Evolutionary conservation across 192 early-diverging fungal genomes (phyloP).

Genomic region (Coemansia sp.): DNA sequence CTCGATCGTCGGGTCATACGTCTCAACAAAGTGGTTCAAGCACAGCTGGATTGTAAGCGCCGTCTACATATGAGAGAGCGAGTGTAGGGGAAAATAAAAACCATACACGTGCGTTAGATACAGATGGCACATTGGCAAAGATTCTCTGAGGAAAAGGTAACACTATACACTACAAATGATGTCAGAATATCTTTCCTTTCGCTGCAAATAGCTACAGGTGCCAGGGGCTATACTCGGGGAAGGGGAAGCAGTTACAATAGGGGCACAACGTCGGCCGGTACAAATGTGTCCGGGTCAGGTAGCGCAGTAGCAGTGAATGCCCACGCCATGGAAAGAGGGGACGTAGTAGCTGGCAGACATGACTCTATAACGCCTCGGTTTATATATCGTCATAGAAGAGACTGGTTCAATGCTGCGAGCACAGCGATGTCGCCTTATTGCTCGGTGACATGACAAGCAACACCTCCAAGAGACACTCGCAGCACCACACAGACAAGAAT

Average conservation of each 20-base stretch:
- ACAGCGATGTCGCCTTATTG: neutral
- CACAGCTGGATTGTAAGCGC: slow-evolving; percentile 67
- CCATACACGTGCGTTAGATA: slow-evolving; percentile 2
- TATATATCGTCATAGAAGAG: neutral
- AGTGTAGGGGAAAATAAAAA: neutral
- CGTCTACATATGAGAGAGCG: slow-evolving; percentile 39
- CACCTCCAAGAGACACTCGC: neutral
- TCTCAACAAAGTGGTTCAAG: slow-evolving; percentile 71
- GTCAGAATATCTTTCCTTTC: neutral
- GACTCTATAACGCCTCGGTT: neutral
- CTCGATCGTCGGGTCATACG: slow-evolving; percentile 99
- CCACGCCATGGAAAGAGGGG: slow-evolving; percentile 1
- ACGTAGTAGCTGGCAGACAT: neutral
- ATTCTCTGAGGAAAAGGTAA: neutral
- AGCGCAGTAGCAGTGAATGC: slow-evolving; percentile 16
- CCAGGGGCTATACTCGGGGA: neutral
- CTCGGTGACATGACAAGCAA: neutral
- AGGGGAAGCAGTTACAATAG: neutral
- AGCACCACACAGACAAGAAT: neutral
- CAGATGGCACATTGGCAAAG: neutral
- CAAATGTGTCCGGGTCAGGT: neutral
- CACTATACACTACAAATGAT: neutral
- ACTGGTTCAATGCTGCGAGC: neutral
- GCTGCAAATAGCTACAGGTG: neutral
- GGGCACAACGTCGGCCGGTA: neutral